Conservation (phyloP, 148 eudicot genomes). For the Rhododendron molle region DNA sequence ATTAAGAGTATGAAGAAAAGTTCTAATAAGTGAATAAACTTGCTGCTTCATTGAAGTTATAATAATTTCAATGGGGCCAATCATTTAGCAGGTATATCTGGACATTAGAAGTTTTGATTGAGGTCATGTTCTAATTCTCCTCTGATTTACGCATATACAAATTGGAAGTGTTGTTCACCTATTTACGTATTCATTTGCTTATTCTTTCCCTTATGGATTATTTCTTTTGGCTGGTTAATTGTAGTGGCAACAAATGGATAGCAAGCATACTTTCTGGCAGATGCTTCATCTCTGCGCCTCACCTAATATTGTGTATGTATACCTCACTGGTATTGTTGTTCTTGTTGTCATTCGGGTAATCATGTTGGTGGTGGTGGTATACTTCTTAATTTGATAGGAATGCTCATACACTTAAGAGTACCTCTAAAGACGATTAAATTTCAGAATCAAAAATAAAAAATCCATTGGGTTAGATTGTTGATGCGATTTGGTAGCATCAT, state of each 20-base stretch:
- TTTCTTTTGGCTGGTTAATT: constrained; percentile 25
- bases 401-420: not conserved
- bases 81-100: not conserved
- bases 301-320: too few relatives aligned
- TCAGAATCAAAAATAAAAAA: not conserved
- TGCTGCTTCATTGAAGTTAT: not conserved
- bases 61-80: not conserved
- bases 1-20: not conserved
- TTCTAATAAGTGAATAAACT: not conserved
- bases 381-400: not conserved
- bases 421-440: not conserved
- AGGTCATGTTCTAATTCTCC: too few relatives aligned
- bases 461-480: too few relatives aligned
- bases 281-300: constrained; percentile 27
- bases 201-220: not conserved
- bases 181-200: not conserved
- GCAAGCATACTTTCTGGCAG: constrained; percentile 96
- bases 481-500: too few relatives aligned
- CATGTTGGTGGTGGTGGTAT: not conserved
- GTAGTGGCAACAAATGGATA: constrained; percentile 99
- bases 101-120: not conserved
- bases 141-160: not conserved
- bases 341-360: not conserved
- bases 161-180: not conserved
- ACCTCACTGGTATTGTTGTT: too few relatives aligned